A percentile compares a stretch with the other conserved stretches of the same genome.
These are phyloP conservation scores for Solanum pimpinellifolium DNA, from an alignment of 257 asterid species.

Conservation along the genomic window DNA sequence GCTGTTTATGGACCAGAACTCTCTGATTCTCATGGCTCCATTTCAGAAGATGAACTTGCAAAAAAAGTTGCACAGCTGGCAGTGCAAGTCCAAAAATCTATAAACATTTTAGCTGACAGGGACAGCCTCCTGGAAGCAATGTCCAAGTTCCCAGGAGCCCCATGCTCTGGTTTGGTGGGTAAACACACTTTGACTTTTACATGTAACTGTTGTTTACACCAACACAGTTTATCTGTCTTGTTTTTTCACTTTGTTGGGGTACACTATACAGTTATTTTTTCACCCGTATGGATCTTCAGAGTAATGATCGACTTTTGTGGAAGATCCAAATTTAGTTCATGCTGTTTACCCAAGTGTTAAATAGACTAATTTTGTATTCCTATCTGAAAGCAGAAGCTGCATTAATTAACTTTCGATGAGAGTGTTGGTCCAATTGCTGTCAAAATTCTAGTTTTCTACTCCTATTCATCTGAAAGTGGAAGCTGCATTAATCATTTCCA, in stretches of 20 bases:
- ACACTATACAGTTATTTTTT: background rate
- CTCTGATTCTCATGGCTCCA: slow-evolving; percentile 17
- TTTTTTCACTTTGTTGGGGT: background rate
- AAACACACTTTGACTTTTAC: slow-evolving; percentile 5
- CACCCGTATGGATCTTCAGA: background rate
- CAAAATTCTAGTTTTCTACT: background rate
- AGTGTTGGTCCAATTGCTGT: background rate
- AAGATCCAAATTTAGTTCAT: background rate
- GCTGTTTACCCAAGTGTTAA: background rate
- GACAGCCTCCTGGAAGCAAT: slow-evolving; percentile 40
- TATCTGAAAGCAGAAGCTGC: background rate
- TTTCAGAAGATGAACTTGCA: slow-evolving; percentile 64
- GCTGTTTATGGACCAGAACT: slow-evolving; percentile 48
- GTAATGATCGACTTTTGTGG: background rate
- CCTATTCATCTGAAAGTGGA: background rate
- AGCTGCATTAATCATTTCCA: background rate
- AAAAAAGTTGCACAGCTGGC: slow-evolving; percentile 43
- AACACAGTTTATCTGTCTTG: background rate
- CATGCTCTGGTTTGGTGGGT: slow-evolving; percentile 63
- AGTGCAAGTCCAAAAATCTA: slow-evolving; percentile 33
- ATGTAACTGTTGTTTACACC: background rate
- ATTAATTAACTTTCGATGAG: background rate
- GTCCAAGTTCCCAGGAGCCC: slow-evolving; percentile 48
- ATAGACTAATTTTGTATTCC: background rate
- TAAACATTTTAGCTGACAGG: slow-evolving; percentile 26